Evolutionary conservation across 345 rosid genomes (phyloP).

Genomic region (Fremontodendron californicum): DNA sequence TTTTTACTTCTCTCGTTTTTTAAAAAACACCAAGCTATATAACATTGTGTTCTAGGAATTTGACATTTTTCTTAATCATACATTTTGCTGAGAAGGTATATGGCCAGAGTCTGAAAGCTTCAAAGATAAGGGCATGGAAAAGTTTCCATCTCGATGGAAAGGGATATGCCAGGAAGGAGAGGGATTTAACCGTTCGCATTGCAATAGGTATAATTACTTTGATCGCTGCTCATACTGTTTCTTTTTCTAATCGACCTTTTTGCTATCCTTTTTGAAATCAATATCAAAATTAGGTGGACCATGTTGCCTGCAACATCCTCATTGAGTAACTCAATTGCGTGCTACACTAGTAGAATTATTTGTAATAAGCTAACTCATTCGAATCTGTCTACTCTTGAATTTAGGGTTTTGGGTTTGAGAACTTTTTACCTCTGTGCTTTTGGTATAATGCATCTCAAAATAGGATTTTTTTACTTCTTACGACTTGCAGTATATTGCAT

Average conservation of each 20-base stretch:
- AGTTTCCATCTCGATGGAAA: slow-evolving; percentile 50
- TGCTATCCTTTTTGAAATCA: background rate
- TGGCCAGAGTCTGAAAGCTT: slow-evolving; percentile 68
- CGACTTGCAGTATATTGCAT: background rate
- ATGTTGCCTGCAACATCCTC: background rate
- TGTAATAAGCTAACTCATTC: background rate
- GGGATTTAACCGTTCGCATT: slow-evolving; percentile 33
- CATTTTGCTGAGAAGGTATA: slow-evolving; percentile 36
- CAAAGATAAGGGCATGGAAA: slow-evolving; percentile 40
- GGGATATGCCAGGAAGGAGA: slow-evolving; percentile 57
- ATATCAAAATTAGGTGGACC: background rate
- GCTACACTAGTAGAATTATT: background rate
- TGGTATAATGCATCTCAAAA: background rate
- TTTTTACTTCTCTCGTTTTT: background rate
- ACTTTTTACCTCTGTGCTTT: background rate
- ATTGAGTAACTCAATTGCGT: background rate
- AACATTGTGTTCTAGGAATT: background rate
- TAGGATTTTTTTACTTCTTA: slow-evolving; percentile 1
- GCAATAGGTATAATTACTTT: slow-evolving; percentile 33
- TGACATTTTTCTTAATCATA: background rate
- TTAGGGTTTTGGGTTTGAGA: background rate
- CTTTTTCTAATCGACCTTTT: background rate
- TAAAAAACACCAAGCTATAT: background rate
- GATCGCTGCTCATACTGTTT: background rate
- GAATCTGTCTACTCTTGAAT: background rate